Percentiles rank a stretch among this genome's conserved stretches.
These are phyloP conservation scores for Boletus subcaerulescens DNA, from an alignment of 768 basidiomycete species.

Conservation along the genomic window DNA sequence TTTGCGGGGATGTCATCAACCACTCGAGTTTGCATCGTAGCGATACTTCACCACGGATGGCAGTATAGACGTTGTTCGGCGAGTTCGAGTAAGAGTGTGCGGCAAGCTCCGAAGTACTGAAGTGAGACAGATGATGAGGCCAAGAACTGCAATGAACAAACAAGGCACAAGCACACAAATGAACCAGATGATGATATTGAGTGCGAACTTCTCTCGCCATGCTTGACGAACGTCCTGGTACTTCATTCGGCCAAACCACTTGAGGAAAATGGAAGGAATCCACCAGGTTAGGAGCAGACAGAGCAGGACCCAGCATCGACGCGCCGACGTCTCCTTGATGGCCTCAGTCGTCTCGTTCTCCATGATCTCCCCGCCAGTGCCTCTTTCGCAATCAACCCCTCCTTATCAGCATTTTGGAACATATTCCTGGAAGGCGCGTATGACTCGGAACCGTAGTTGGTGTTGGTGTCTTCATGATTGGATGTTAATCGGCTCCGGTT, in stretches of 20 bases:
- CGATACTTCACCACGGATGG: constrained; percentile 39
- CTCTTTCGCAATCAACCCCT: constrained; percentile 75
- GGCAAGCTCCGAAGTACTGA: constrained; percentile 70
- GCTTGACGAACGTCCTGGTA: constrained; percentile 91
- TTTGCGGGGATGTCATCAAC: constrained; percentile 74
- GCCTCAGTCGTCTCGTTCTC: constrained; percentile 90
- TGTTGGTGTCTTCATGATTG: constrained; percentile 71
- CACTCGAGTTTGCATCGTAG: constrained; percentile 59
- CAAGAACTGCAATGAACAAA: constrained; percentile 90
- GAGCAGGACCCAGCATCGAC: constrained; percentile 83
- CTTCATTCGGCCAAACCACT: constrained; percentile 86
- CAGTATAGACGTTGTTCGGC: constrained; percentile 74
- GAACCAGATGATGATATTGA: constrained; percentile 96
- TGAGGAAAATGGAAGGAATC: constrained; percentile 72
- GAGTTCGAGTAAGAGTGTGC: constrained; percentile 58
- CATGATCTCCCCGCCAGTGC: constrained; percentile 51
- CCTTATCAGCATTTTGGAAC: constrained; percentile 84
- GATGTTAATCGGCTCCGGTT: constrained; percentile 74
- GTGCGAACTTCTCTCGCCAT: constrained; percentile 94
- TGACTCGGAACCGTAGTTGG: constrained; percentile 86
- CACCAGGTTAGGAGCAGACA: constrained; percentile 92
- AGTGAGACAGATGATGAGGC: constrained; percentile 92
- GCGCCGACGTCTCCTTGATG: constrained; percentile 74
- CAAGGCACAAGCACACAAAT: constrained; percentile 78
- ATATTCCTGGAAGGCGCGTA: constrained; percentile 95